Conservation (phyloP, 805 yeast genomes). For the Wickerhamomyces queroliae region DNA sequence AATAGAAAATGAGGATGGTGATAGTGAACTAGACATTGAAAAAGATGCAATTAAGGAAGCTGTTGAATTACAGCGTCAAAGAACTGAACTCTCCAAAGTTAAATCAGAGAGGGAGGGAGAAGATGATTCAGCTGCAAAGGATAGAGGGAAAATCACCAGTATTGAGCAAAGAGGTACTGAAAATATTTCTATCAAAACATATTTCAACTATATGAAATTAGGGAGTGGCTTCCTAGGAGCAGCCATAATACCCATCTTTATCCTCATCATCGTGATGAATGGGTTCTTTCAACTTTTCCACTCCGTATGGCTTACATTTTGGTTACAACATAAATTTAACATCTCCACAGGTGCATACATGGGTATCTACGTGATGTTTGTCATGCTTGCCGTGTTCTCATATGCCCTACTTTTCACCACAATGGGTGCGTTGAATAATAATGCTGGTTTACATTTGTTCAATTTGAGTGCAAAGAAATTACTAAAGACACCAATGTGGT, state of each 20-base stretch:
- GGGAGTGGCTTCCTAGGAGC: slow-evolving; percentile 40
- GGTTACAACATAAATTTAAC: slow-evolving; percentile 54
- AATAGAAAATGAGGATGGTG: slow-evolving; percentile 21
- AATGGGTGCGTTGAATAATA: slow-evolving; percentile 43
- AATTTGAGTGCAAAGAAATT: slow-evolving; percentile 48
- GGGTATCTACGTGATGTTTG: slow-evolving; percentile 55
- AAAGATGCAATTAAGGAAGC: slow-evolving; percentile 23
- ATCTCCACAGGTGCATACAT: slow-evolving; percentile 47
- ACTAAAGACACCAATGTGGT: slow-evolving; percentile 73
- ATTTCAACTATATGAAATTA: slow-evolving; percentile 33
- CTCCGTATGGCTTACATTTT: slow-evolving; percentile 73
- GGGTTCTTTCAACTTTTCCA: slow-evolving; percentile 52
- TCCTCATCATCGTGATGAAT: slow-evolving; percentile 21
- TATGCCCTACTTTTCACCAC: slow-evolving; percentile 50
- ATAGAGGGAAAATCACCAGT: slow-evolving; percentile 20
- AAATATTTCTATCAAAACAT: slow-evolving; percentile 26
- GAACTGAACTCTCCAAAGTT: slow-evolving; percentile 16
- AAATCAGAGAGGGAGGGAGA: slow-evolving; percentile 14
- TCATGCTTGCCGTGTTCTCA: slow-evolving; percentile 40
- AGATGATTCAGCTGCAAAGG: slow-evolving; percentile 22
- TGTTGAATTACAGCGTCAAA: slow-evolving; percentile 23
- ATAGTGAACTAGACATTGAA: slow-evolving; percentile 23
- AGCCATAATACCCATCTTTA: slow-evolving; percentile 24
- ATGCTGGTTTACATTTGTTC: slow-evolving; percentile 52
- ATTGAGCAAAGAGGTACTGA: slow-evolving; percentile 17